phyloP scores from a whole-genome alignment of 1,284 basidiomycete species.

The Somion occarium region DNA sequence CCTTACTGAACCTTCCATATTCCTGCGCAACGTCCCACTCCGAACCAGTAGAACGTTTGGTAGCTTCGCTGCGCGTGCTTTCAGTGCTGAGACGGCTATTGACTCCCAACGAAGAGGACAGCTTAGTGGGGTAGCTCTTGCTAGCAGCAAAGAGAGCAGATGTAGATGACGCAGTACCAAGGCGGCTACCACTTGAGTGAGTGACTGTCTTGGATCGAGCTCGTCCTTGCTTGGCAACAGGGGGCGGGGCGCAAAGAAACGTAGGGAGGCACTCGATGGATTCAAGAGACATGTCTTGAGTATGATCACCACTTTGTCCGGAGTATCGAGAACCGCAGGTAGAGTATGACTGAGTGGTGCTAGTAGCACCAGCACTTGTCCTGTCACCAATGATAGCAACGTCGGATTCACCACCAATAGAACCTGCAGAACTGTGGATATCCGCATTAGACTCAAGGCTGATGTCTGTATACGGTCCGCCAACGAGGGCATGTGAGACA shows the following conservation, averaged over 20 bases:
- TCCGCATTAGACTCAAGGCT: slow-evolving; percentile 6
- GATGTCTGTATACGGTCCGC: slow-evolving; percentile 16
- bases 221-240: slow-evolving; percentile 3
- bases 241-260: no score
- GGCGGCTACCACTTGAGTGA: background rate
- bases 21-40: slow-evolving; percentile 26
- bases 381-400: slow-evolving; percentile 7
- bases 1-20: slow-evolving; percentile 19
- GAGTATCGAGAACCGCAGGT: slow-evolving; percentile 29
- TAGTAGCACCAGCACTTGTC: slow-evolving; percentile 22
- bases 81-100: slow-evolving; percentile 2
- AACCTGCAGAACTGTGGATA: slow-evolving; percentile 8
- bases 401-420: slow-evolving; percentile 1
- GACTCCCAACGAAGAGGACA: background rate
- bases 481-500: slow-evolving; percentile 24
- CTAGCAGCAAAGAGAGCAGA: slow-evolving; percentile 3
- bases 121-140: slow-evolving; percentile 13
- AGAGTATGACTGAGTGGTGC: slow-evolving; percentile 25
- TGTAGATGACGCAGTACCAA: background rate
- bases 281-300: background rate
- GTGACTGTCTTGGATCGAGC: slow-evolving; percentile 14
- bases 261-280: background rate
- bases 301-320: slow-evolving; percentile 16
- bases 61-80: background rate
- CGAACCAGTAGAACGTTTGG: slow-evolving; percentile 12